These are phyloP conservation scores for Tuber aestivum DNA, from an alignment of 495 filamentous ascomycete species.

Conservation along the genomic window DNA sequence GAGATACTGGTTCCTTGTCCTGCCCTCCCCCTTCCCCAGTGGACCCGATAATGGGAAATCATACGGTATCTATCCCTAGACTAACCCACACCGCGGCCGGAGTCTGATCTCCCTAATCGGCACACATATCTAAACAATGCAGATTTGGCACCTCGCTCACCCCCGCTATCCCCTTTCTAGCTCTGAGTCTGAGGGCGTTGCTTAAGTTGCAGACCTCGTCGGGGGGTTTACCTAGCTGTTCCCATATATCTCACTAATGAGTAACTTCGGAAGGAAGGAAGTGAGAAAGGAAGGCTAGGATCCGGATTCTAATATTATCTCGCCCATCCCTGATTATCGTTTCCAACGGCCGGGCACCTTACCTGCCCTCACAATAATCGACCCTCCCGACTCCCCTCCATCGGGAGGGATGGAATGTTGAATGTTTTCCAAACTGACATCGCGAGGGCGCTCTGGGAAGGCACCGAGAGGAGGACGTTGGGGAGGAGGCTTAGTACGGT, in stretches of 20 bases:
- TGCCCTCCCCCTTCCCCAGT: neutral
- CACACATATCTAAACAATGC: slow-evolving; percentile 66
- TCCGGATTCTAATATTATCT: slow-evolving; percentile 62
- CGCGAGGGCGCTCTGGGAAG: slow-evolving; percentile 44
- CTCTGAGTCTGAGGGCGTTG: slow-evolving; percentile 64
- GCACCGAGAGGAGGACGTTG: slow-evolving; percentile 43
- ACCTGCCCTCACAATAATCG: slow-evolving; percentile 55
- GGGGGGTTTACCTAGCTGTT: slow-evolving; percentile 59
- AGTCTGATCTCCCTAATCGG: slow-evolving; percentile 47
- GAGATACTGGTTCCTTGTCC: neutral
- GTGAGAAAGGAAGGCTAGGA: slow-evolving; percentile 36
- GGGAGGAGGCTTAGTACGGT: neutral
- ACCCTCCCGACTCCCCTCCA: slow-evolving; percentile 56
- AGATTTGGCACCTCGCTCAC: slow-evolving; percentile 63
- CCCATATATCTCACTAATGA: neutral
- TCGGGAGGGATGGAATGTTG: slow-evolving; percentile 64
- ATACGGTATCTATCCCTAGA: slow-evolving; percentile 45
- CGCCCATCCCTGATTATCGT: slow-evolving; percentile 57
- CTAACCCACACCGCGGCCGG: slow-evolving; percentile 43
- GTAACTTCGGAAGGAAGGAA: neutral
- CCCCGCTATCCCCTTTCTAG: slow-evolving; percentile 59
- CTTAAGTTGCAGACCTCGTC: slow-evolving; percentile 61
- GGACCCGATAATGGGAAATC: neutral
- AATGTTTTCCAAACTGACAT: slow-evolving; percentile 61
- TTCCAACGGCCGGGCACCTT: slow-evolving; percentile 54